These are phyloP conservation scores for Backusella westeae DNA, from an alignment of 192 early-diverging fungal genomes.

Conservation along the genomic window DNA sequence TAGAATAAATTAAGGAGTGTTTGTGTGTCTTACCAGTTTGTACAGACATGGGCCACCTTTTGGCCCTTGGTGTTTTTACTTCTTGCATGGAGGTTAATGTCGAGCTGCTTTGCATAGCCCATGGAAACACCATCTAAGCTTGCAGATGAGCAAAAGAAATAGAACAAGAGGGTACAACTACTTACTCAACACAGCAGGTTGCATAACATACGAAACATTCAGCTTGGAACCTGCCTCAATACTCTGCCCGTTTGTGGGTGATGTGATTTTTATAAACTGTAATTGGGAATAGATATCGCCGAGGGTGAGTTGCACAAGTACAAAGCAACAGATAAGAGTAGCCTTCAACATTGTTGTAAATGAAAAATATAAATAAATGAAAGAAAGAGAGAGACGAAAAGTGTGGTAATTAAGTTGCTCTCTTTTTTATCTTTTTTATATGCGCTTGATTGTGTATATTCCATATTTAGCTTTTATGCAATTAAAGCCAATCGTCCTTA, in stretches of 20 bases:
- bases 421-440: background rate
- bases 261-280: constrained; percentile 29
- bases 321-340: background rate
- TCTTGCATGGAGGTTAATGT: constrained; percentile 22
- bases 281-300: constrained; percentile 25
- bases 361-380: background rate
- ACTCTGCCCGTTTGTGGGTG: constrained; percentile 15
- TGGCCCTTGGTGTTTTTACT: constrained; percentile 16
- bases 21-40: background rate
- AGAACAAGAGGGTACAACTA: background rate
- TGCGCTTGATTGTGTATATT: background rate
- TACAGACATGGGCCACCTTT: constrained; percentile 6
- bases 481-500: background rate
- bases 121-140: constrained; percentile 14
- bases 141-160: background rate
- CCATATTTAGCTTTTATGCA: background rate
- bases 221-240: constrained; percentile 11
- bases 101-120: constrained; percentile 14
- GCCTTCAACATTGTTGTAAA: background rate
- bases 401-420: background rate
- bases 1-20: background rate
- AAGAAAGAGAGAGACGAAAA: background rate
- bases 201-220: constrained; percentile 21
- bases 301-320: background rate
- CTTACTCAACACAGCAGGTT: constrained; percentile 11